Evolutionary conservation across 306 rosid genomes (phyloP).

Genomic region (Rosa multiflora): DNA sequence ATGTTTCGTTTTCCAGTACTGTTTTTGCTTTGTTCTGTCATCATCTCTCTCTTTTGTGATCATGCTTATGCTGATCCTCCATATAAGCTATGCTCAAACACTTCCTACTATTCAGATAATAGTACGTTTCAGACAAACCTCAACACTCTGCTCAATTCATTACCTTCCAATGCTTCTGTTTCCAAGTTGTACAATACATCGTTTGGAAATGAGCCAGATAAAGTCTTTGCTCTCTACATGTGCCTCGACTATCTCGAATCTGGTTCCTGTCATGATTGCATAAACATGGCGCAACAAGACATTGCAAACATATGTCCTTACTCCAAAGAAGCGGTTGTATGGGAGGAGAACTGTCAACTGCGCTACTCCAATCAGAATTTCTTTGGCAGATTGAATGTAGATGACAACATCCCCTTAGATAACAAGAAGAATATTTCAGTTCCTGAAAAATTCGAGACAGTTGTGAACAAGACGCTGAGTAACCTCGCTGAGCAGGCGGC

Average conservation of each 20-base stretch:
- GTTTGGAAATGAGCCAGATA: constrained; percentile 10
- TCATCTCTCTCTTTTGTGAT: not conserved
- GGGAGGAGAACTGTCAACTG: constrained; percentile 58
- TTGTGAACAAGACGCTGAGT: constrained; percentile 37
- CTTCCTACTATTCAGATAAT: not conserved
- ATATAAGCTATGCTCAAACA: constrained; percentile 1
- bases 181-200: constrained; percentile 19
- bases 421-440: constrained; percentile 30
- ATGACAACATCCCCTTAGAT: constrained; percentile 25
- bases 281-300: constrained; percentile 31
- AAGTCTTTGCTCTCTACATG: constrained; percentile 20
- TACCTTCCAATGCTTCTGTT: constrained; percentile 14
- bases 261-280: constrained; percentile 22
- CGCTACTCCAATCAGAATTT: constrained; percentile 50
- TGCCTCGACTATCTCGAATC: constrained; percentile 17
- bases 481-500: constrained; percentile 37
- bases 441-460: constrained; percentile 32
- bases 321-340: constrained; percentile 47
- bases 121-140: constrained; percentile 26
- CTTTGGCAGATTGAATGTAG: constrained; percentile 38
- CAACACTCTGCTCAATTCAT: constrained; percentile 8
- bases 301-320: constrained; percentile 38
- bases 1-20: constrained; percentile 19
- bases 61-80: constrained; percentile 25
- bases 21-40: constrained; percentile 23